Evolutionary conservation across 129 eudicot genomes (phyloP).

Genomic region (Ambrosia artemisiifolia): DNA sequence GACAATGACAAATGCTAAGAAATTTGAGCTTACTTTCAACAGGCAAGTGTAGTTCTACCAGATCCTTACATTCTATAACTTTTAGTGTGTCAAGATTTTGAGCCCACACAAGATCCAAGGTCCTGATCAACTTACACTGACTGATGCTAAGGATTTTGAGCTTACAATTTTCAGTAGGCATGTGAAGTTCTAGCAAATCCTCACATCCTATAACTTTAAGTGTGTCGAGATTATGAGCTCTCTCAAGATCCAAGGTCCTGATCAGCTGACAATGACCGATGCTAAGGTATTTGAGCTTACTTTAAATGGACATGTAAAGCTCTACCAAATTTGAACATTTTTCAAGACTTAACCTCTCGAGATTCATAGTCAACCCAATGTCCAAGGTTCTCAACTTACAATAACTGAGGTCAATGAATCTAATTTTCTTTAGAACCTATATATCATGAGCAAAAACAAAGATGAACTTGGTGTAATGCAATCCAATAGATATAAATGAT

Average conservation of each 20-base stretch:
- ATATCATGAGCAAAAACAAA: no score
- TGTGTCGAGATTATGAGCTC: neutral
- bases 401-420: neutral
- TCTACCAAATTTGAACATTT: no score
- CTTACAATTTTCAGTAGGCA: neutral
- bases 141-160: neutral
- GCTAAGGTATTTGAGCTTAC: neutral
- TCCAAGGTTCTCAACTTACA: slow-evolving; percentile 1
- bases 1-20: neutral
- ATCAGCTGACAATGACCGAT: neutral
- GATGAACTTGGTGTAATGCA: no score
- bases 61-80: neutral
- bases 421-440: neutral
- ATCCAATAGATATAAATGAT: no score
- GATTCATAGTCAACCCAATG: neutral
- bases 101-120: neutral
- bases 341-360: no score
- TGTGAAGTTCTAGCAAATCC: neutral
- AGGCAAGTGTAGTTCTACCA: neutral
- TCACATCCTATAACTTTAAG: neutral
- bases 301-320: no score
- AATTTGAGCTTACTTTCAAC: neutral
- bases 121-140: neutral
- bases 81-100: neutral
- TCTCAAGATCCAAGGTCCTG: neutral